Conservation (phyloP, 495 filamentous ascomycete genomes). For the Penicillium arizonense region DNA sequence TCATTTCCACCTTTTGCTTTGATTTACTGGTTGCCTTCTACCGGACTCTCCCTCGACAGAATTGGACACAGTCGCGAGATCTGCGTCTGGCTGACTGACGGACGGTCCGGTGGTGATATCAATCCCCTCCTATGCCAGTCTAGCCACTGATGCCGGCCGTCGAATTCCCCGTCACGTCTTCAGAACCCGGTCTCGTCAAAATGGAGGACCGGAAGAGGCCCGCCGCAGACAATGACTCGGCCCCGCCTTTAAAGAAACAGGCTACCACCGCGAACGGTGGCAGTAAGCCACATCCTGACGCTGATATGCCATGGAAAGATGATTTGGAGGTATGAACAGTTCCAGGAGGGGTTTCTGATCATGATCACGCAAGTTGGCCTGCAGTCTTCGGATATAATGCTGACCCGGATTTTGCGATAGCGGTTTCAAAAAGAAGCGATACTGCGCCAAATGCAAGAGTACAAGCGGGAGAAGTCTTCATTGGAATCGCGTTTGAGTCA, state of each 20-base stretch:
- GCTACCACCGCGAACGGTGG: conserved; percentile 71
- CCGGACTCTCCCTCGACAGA: conserved; percentile 14
- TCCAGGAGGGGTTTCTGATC: not conserved
- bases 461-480: conserved; percentile 80
- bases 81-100: conserved; percentile 34
- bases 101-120: conserved; percentile 42
- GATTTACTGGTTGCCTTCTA: not conserved
- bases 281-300: conserved; percentile 69
- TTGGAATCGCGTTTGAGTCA: conserved; percentile 75
- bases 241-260: conserved; percentile 83
- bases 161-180: conserved; percentile 68
- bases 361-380: not conserved
- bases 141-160: conserved; percentile 77
- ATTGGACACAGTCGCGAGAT: conserved; percentile 31
- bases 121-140: conserved; percentile 35
- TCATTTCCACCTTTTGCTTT: conserved; percentile 7
- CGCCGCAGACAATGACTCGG: conserved; percentile 73
- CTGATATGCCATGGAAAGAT: conserved; percentile 79
- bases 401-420: conserved; percentile 45
- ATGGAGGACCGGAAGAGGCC: conserved; percentile 98
- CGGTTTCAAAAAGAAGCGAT: conserved; percentile 97
- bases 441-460: conserved; percentile 94
- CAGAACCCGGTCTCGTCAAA: conserved; percentile 72
- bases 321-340: conserved; percentile 72
- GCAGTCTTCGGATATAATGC: not conserved